phyloP scores from a whole-genome alignment of 305 asterid species.

The Ilex paraguariensis region DNA sequence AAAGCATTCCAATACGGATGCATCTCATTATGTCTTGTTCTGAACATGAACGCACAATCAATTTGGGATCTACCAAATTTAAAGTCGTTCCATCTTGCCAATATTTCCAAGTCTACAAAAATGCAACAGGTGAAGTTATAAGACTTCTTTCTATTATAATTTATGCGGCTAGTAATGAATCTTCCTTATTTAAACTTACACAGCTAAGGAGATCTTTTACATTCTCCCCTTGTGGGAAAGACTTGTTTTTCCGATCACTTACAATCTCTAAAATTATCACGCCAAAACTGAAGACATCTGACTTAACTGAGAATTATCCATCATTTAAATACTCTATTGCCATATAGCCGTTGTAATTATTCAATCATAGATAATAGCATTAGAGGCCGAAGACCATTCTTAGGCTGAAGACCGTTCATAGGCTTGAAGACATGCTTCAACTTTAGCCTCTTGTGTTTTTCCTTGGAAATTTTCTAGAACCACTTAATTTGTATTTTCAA shows the following conservation, averaged over 20 bases:
- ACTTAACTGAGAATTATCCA: slow-evolving; percentile 21
- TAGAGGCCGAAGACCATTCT: neutral
- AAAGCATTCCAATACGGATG: slow-evolving; percentile 15
- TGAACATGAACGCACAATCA: slow-evolving; percentile 20
- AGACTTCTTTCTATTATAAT: neutral
- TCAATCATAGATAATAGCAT: neutral
- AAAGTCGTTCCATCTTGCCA: slow-evolving; percentile 30
- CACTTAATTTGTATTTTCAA: too few species aligned
- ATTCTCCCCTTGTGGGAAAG: slow-evolving; percentile 8
- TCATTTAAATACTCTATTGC: slow-evolving; percentile 25
- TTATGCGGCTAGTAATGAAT: too few species aligned
- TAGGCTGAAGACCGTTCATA: neutral
- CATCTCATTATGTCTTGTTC: slow-evolving; percentile 29
- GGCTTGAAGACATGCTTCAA: neutral
- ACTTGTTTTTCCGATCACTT: slow-evolving; percentile 18
- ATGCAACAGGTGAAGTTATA: neutral
- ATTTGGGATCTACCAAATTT: neutral
- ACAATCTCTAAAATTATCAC: slow-evolving; percentile 28
- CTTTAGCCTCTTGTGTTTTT: too few species aligned
- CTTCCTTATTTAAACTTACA: slow-evolving; percentile 15
- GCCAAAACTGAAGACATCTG: slow-evolving; percentile 27
- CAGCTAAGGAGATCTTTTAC: slow-evolving; percentile 20
- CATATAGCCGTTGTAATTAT: slow-evolving; percentile 25
- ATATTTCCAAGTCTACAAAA: slow-evolving; percentile 31
- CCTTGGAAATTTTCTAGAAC: too few species aligned